Evolutionary conservation across 2,329 filamentous ascomycete genomes (phyloP).

Genomic region (Xylariaceae sp.): DNA sequence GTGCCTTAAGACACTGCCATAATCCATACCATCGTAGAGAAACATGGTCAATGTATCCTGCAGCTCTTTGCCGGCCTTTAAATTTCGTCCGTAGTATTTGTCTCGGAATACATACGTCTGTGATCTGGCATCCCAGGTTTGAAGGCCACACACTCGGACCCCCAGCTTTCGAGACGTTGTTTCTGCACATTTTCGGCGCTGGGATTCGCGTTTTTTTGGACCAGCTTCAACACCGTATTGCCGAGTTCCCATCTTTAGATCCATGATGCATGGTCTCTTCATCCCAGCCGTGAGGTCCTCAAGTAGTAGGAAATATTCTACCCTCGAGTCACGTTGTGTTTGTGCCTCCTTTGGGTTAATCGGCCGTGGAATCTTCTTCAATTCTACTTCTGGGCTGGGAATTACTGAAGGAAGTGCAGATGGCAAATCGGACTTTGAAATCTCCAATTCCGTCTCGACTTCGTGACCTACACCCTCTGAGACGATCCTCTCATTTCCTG

Average conservation of each 20-base stretch:
- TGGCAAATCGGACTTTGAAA: constrained; percentile 44
- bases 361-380: constrained; percentile 60
- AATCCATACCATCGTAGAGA: constrained; percentile 85
- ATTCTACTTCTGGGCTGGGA: constrained; percentile 47
- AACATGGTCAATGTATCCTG: constrained; percentile 87
- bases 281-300: constrained; percentile 97
- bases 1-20: constrained; percentile 79
- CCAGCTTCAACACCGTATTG: constrained; percentile 94
- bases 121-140: constrained; percentile 88
- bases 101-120: constrained; percentile 94
- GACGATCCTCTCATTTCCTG: constrained; percentile 13
- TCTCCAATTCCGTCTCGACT: not conserved
- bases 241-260: constrained; percentile 97
- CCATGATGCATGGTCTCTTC: constrained; percentile 94
- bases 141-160: constrained; percentile 92
- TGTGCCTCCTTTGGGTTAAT: constrained; percentile 80
- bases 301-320: constrained; percentile 90
- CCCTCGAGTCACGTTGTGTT: constrained; percentile 66
- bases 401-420: constrained; percentile 44
- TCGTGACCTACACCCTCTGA: not conserved
- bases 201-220: constrained; percentile 90
- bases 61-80: constrained; percentile 88
- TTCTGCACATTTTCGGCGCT: constrained; percentile 87
- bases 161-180: constrained; percentile 92
- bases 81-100: constrained; percentile 92